phyloP scores from a whole-genome alignment of 345 rosid genomes.

The Jatropha curcas region DNA sequence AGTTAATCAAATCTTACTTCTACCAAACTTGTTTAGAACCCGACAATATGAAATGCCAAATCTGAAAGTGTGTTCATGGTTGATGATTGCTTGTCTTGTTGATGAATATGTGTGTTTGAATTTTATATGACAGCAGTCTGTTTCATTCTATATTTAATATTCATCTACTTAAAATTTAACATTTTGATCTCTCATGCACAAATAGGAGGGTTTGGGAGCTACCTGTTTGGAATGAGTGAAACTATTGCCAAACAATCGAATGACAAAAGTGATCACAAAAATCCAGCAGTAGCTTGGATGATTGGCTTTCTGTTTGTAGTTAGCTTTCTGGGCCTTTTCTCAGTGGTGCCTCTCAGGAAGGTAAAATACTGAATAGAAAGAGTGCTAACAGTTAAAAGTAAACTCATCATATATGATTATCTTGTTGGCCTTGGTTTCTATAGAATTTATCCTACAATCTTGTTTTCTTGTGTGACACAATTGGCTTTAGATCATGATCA shows the following conservation, averaged over 20 bases:
- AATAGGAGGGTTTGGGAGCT: conserved; percentile 38
- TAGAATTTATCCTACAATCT: neutral
- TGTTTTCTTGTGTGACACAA: no score
- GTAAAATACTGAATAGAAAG: neutral
- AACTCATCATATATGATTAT: neutral
- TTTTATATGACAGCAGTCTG: neutral
- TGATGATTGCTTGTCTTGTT: neutral
- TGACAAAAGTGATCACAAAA: conserved; percentile 13
- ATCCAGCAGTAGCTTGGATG: conserved; percentile 36
- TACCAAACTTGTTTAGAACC: neutral
- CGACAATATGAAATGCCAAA: neutral
- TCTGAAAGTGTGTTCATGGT: neutral
- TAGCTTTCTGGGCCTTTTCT: conserved; percentile 39
- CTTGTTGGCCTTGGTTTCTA: neutral
- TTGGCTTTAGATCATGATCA: conserved; percentile 29
- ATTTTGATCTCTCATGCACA: neutral
- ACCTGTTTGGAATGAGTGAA: conserved; percentile 37
- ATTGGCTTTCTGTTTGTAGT: conserved; percentile 34
- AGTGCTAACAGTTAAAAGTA: neutral
- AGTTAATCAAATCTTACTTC: neutral
- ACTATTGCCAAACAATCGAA: conserved; percentile 26
- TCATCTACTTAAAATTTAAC: neutral
- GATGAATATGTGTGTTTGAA: neutral
- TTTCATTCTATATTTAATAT: neutral
- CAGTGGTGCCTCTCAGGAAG: conserved; percentile 38